phyloP scores from a whole-genome alignment of 1,139 yeast genomes.

The Chernovozyma sophiae-reginae region DNA sequence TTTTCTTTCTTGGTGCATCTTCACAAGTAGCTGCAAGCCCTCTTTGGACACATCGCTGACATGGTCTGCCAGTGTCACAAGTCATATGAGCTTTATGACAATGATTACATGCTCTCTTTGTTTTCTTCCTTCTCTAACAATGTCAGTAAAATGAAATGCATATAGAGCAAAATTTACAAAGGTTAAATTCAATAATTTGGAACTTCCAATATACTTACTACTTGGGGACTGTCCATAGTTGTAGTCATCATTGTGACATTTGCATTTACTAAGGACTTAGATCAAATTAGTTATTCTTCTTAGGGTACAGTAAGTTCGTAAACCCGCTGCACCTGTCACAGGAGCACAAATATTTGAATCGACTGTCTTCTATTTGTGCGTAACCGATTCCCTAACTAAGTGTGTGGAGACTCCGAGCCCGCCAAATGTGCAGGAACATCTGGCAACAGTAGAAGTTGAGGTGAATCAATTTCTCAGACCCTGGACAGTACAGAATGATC shows the following conservation, averaged over 20 bases:
- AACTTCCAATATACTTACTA: neutral
- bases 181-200: no score
- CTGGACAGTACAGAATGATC: no score
- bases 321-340: no score
- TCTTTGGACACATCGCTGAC: constrained; percentile 69
- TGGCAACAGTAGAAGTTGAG: no score
- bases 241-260: neutral
- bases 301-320: no score
- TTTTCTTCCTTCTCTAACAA: constrained; percentile 48
- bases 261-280: neutral
- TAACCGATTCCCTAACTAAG: neutral
- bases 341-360: neutral
- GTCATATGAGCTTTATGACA: constrained; percentile 87
- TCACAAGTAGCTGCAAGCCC: constrained; percentile 72
- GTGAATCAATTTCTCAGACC: no score
- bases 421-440: neutral
- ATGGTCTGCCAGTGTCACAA: constrained; percentile 79
- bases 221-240: neutral
- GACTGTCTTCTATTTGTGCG: neutral
- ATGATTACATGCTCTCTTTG: constrained; percentile 78
- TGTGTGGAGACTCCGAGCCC: neutral
- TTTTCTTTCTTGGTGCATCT: constrained; percentile 85
- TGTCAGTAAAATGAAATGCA: constrained; percentile 14
- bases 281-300: neutral
- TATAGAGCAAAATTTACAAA: no score